These are phyloP conservation scores for Triticum turgidum DNA, from an alignment of 176 grass and related monocot genomes.

Conservation along the genomic window DNA sequence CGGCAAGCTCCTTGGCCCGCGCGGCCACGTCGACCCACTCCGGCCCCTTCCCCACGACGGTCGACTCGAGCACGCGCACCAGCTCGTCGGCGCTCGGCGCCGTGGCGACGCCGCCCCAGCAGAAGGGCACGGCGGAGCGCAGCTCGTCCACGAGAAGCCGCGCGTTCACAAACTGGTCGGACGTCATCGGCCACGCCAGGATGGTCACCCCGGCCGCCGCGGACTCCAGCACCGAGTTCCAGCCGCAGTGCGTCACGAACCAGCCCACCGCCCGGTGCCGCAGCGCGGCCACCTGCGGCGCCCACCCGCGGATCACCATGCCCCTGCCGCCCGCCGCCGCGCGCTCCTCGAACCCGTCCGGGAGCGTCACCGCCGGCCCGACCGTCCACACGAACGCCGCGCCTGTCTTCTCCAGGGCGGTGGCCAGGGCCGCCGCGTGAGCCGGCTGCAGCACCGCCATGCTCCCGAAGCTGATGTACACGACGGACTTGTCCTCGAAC, in stretches of 20 bases:
- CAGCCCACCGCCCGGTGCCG: slow-evolving; percentile 61
- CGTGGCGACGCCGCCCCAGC: slow-evolving; percentile 41
- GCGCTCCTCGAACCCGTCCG: slow-evolving; percentile 49
- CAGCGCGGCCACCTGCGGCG: slow-evolving; percentile 70
- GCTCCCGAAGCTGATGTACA: slow-evolving; percentile 64
- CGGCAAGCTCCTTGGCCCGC: slow-evolving; percentile 27
- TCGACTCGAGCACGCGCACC: slow-evolving; percentile 20
- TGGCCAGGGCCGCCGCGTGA: slow-evolving; percentile 40
- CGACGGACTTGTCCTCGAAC: slow-evolving; percentile 40
- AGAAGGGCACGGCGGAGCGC: slow-evolving; percentile 26
- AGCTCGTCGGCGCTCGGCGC: slow-evolving; percentile 32
- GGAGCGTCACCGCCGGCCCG: background rate
- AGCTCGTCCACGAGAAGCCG: slow-evolving; percentile 47
- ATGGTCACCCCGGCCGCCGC: slow-evolving; percentile 57
- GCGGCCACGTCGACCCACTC: background rate
- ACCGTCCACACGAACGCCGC: slow-evolving; percentile 53
- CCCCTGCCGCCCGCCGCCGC: slow-evolving; percentile 9
- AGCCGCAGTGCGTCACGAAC: slow-evolving; percentile 61
- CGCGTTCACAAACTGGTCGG: slow-evolving; percentile 70
- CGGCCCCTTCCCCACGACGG: background rate
- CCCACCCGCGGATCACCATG: slow-evolving; percentile 64
- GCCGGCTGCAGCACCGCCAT: slow-evolving; percentile 24
- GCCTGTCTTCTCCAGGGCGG: slow-evolving; percentile 41
- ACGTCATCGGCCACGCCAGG: slow-evolving; percentile 61
- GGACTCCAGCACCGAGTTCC: slow-evolving; percentile 47